Evolutionary conservation across 208 protist genomes (phyloP), one percentile per base, ranked within the genome.

Genomic region (Trichomonas gallinae): DNA sequence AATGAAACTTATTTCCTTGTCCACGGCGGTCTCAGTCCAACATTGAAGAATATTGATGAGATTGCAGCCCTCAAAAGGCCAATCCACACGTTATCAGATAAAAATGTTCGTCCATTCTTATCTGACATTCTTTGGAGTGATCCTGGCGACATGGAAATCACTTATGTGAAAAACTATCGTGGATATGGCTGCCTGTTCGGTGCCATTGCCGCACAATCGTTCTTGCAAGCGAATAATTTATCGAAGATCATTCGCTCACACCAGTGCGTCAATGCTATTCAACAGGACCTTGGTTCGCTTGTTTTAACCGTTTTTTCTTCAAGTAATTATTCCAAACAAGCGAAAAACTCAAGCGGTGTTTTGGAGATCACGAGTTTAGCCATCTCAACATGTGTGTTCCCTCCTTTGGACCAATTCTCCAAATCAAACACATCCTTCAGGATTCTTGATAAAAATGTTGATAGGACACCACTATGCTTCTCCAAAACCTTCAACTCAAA

Each of bases 1-100:
- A 96, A 97, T 93, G 49, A 97, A 0, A 42, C 26, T 11, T 40
- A 36, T 85, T 85, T 42, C 34, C 34, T 34, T 85, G 81, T 85
- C 42, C 81, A 85, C 31, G 81, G 81, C 0, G 81, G 81, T 10
- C 34, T 85, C 10, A 85, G 81, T 17, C 81, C 81, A 42, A 9
- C 81, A 36, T 11, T 85, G 11, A 40, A 2, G 10, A 3, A 42
- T 15, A 34, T 85, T 42, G 81, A 85, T 40, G 34, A 85, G n/a
- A 10, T 85, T 85, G 81, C 21, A 40, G 34, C 11, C 0, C 2
- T 85, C 31, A 10, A 85, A 34, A 13, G 81, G 10, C 81, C 58
- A 72, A 72, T 72, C 26, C 26, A 31, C 58, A 72, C 11, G 3
- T n/a, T 72, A n/a, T n/a, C 11, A 2, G 58, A 72, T 17, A 17